phyloP scores from a whole-genome alignment of 495 filamentous ascomycete genomes.

The Penicillium cinerascens region DNA sequence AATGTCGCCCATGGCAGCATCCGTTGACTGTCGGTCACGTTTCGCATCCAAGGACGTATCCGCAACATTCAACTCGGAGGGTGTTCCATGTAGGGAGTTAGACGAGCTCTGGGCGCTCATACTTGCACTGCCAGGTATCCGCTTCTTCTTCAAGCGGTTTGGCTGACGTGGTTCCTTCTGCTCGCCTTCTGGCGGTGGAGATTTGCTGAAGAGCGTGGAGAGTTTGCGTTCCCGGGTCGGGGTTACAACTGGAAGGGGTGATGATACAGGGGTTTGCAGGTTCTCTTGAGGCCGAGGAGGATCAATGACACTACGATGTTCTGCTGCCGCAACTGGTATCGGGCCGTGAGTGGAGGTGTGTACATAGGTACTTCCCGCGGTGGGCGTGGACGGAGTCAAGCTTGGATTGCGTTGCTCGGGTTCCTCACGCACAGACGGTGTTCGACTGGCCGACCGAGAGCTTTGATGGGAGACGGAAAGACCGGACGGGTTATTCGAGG shows the following conservation, averaged over 20 bases:
- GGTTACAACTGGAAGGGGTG: constrained; percentile 49
- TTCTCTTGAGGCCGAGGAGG: constrained; percentile 43
- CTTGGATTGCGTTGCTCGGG: constrained; percentile 1
- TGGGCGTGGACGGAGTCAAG: constrained; percentile 4
- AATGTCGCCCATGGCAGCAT: constrained; percentile 28
- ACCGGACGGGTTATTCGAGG: constrained; percentile 29
- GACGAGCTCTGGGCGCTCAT: constrained; percentile 84
- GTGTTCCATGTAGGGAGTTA: constrained; percentile 57
- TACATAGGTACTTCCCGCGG: constrained; percentile 21
- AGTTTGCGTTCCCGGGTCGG: constrained; percentile 68
- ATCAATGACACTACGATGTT: constrained; percentile 21
- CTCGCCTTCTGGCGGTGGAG: constrained; percentile 54
- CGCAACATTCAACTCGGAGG: constrained; percentile 20
- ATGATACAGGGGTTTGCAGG: constrained; percentile 35
- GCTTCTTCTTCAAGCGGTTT: constrained; percentile 84
- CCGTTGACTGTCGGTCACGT: constrained; percentile 12
- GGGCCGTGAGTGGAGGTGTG: constrained; percentile 41
- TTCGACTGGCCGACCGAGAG: constrained; percentile 34
- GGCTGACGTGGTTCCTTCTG: constrained; percentile 59
- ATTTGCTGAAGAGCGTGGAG: constrained; percentile 64
- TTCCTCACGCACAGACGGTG: constrained; percentile 31
- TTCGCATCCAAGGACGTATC: constrained; percentile 16
- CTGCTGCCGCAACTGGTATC: constrained; percentile 19
- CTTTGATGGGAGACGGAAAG: constrained; percentile 31
- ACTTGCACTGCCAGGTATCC: constrained; percentile 66